Percentiles rank a stretch among this genome's conserved stretches.
These are phyloP conservation scores for Lonicera japonica DNA, from an alignment of 129 eudicot genomes.

Conservation along the genomic window DNA sequence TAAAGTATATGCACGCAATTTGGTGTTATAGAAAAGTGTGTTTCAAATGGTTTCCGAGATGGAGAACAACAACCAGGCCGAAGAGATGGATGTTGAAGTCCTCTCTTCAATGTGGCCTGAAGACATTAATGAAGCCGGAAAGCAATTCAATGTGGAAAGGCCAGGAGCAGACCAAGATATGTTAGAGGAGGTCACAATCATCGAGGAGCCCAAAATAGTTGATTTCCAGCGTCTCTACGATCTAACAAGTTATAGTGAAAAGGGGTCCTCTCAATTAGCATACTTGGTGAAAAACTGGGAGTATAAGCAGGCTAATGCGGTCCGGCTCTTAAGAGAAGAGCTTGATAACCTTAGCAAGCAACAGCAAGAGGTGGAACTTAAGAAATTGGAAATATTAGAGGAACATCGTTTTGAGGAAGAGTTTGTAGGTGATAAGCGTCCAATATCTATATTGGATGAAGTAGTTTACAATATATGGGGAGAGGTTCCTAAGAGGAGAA, in stretches of 20 bases:
- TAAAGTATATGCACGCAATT: background rate
- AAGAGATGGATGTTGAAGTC: slow-evolving; percentile 74
- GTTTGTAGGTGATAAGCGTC: slow-evolving; percentile 60
- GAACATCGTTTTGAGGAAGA: slow-evolving; percentile 74
- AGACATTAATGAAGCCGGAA: slow-evolving; percentile 77
- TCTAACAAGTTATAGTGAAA: slow-evolving; percentile 71
- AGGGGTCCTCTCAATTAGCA: slow-evolving; percentile 74
- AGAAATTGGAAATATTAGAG: slow-evolving; percentile 76
- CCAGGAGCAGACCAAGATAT: slow-evolving; percentile 63
- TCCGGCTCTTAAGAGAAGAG: slow-evolving; percentile 79
- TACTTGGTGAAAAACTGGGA: slow-evolving; percentile 79
- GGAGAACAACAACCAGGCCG: slow-evolving; percentile 42
- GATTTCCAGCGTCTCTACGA: slow-evolving; percentile 66
- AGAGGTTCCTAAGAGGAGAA: slow-evolving; percentile 57
- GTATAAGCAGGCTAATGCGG: slow-evolving; percentile 77
- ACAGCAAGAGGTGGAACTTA: slow-evolving; percentile 70
- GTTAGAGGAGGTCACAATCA: slow-evolving; percentile 55
- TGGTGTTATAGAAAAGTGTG: background rate
- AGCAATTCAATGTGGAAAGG: slow-evolving; percentile 64
- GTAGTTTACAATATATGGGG: slow-evolving; percentile 43
- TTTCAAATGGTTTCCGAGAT: slow-evolving; percentile 34
- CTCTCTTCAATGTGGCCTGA: slow-evolving; percentile 94
- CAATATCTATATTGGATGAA: slow-evolving; percentile 59
- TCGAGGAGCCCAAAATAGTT: slow-evolving; percentile 54
- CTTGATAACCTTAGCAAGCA: slow-evolving; percentile 75